phyloP scores from a whole-genome alignment of 2,329 filamentous ascomycete species.

The Monosporascus sp. region DNA sequence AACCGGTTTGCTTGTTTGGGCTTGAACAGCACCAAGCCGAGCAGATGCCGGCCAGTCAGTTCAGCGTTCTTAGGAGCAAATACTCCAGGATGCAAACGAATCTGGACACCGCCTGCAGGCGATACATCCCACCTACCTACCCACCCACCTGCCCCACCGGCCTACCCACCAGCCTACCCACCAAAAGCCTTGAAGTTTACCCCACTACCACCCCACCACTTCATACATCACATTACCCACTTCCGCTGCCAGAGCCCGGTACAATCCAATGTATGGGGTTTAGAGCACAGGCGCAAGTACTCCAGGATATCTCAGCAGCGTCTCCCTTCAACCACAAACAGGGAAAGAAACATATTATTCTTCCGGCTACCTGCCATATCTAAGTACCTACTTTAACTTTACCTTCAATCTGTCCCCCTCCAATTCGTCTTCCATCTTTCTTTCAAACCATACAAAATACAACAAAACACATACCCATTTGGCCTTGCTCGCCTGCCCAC shows the following conservation, averaged over 20 bases:
- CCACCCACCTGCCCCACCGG: background rate
- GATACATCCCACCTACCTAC: background rate
- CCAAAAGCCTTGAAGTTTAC: background rate
- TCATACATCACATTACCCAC: background rate
- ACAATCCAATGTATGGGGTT: too few relatives aligned
- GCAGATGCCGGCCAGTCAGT: background rate
- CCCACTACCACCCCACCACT: background rate
- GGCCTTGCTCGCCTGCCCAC: background rate
- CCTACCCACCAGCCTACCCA: background rate
- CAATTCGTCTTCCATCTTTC: background rate
- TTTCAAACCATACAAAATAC: background rate
- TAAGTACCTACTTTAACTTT: too few relatives aligned
- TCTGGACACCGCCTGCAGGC: background rate
- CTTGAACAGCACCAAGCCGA: background rate
- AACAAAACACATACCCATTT: background rate
- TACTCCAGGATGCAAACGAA: conserved; percentile 15
- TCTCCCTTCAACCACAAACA: too few relatives aligned
- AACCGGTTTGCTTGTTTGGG: background rate
- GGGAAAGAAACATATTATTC: too few relatives aligned
- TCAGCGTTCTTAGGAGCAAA: conserved; percentile 14
- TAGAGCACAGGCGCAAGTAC: too few relatives aligned
- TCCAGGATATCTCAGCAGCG: too few relatives aligned
- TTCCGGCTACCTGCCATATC: too few relatives aligned
- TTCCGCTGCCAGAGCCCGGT: too few relatives aligned
- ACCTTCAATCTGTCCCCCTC: background rate